Evolutionary conservation across 257 asterid genomes (phyloP), one percentile per base, ranked within the genome.

Genomic region (Echites panduratus): DNA sequence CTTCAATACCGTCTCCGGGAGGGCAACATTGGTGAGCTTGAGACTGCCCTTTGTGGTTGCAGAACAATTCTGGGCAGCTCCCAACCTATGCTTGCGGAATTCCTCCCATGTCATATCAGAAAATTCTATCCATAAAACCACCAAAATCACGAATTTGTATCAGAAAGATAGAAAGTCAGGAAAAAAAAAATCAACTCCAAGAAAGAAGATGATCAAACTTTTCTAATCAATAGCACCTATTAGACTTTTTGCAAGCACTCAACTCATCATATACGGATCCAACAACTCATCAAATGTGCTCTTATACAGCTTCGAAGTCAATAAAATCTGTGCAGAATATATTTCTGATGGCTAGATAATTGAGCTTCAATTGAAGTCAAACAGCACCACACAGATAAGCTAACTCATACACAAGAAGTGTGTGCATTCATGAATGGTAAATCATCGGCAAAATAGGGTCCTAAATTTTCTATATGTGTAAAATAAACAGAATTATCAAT

Each of bases 1-100:
- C 43, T 27, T 29, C 59, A 73, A 70, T 95, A 95, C 98, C 92
- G 69, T 80, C 61, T 80, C 88, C 0, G 99, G 98, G 54, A 90
- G 85, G 71, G 76, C 69, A 5, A 22, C 84, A 67, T 79, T 75
- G 11, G 97, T 80, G 77, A 87, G 85, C 83, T 87, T 85, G 86
- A 90, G 97, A 76, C 80, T 95, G 75, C 98, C 96, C 77, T 68
- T 90, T 24, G 78, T 73, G 61, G 99, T 95, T 62, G 99, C 99
- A 48, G 98, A 95, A 81, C 99, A 95, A 84, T 95, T 92, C 77
- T 95, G 98, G 79, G 99, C 88, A 65, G 97, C 99, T 75, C 99
- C 99, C 78, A 95, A 69, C 73, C 72, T 82, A 50, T 90, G 88
- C 71, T 66, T 83, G 9, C 80, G 88, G 88, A 95, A 95, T 84